Evolutionary conservation across 805 yeast species (phyloP), one percentile per base, ranked within the genome.

Genomic region (Danielia reshetovae): DNA sequence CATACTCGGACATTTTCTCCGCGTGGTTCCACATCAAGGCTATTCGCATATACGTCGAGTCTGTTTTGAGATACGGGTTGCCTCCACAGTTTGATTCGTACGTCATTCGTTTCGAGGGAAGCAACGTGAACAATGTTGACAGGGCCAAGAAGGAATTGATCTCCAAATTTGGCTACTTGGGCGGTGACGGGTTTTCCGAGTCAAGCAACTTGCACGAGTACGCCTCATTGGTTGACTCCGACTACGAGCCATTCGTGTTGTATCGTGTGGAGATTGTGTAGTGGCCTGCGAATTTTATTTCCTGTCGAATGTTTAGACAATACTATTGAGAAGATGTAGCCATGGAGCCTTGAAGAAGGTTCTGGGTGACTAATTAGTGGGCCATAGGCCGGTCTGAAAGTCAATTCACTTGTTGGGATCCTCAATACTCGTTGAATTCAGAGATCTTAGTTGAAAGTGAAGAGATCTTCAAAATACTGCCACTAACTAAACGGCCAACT

Each of bases 191-290:
- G 0, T 85, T 85, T 52, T 65, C 73, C 22, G 70, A 75, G 43
- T 78, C 81, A 49, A 86, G 81, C 55, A 79, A 77, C 29, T 71
- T 90, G 51, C 77, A 81, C 48, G 97, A 90, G 59, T 93, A 85
- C 59, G 90, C 96, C 8, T 78, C 95, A 2, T 66, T 93, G 51
- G 96, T 88, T 32, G 98, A 93, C 61, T 79, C 90, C 18, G 97
- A 90, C 39, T 90, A 90, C 59, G 96, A 90, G 64, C 97, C 97
- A 34, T 93, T 93, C 65, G 98, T 90, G 34, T 62, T 93, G 48
- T 90, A 86, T 59, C 74, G 74, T 24, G 50, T 63, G 29, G 65
- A 59, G 28, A 49, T 66, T 30, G 57, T 59, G 31, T 65, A 51
- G 43, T 29, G n/a, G n/a, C n/a, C n/a, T n/a, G n/a, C n/a, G n/a